phyloP scores from a whole-genome alignment of 805 yeast genomes.

The Wickerhamiella brachini region DNA sequence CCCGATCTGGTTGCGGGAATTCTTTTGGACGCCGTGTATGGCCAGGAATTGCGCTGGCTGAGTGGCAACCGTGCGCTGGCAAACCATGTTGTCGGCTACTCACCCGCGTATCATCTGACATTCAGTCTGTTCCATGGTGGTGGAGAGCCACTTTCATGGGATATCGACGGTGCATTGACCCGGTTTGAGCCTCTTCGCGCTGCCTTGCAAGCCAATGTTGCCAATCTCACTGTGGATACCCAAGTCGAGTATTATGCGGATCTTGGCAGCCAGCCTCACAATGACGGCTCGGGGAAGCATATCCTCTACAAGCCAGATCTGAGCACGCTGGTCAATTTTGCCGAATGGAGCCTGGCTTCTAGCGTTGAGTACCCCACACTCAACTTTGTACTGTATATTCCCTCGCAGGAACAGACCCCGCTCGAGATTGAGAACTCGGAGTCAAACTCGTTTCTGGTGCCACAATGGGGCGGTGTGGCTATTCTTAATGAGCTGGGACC shows the following conservation, averaged over 20 bases:
- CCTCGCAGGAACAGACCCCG: conserved; percentile 36
- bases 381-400: conserved; percentile 58
- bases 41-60: conserved; percentile 28
- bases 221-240: conserved; percentile 65
- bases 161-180: conserved; percentile 41
- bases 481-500: conserved; percentile 32
- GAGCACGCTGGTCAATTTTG: conserved; percentile 66
- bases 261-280: conserved; percentile 18
- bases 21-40: conserved; percentile 33
- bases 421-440: conserved; percentile 32
- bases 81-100: conserved; percentile 36
- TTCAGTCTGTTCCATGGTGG: conserved; percentile 58
- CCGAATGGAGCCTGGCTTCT: conserved; percentile 63
- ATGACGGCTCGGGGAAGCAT: conserved; percentile 16
- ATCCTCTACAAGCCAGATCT: conserved; percentile 39
- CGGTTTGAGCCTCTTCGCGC: conserved; percentile 42
- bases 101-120: conserved; percentile 61
- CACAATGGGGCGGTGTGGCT: conserved; percentile 82
- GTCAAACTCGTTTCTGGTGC: conserved; percentile 56
- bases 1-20: conserved; percentile 50
- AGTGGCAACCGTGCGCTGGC: conserved; percentile 10
- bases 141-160: conserved; percentile 53
- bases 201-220: conserved; percentile 36
- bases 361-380: conserved; percentile 49
- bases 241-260: conserved; percentile 60